Conservation (phyloP, 2,329 filamentous ascomycete species). For the Thielaviopsis populi region DNA sequence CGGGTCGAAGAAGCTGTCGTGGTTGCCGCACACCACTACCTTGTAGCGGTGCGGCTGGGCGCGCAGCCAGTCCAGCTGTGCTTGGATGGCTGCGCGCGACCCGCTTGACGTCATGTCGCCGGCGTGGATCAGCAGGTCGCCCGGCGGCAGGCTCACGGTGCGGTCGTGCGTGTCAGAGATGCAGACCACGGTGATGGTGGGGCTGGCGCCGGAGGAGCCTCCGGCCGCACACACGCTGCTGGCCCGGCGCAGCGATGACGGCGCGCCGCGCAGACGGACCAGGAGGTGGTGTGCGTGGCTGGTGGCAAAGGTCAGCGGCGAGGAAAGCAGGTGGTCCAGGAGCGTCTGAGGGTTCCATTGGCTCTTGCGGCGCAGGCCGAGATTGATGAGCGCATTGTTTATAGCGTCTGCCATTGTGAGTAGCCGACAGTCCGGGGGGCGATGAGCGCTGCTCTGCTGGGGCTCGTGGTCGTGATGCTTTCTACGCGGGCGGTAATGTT, state of each 20-base stretch:
- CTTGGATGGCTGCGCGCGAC: slow-evolving; percentile 57
- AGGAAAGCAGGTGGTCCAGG: slow-evolving; percentile 49
- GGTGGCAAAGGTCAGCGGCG: slow-evolving; percentile 51
- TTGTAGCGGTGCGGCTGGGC: slow-evolving; percentile 63
- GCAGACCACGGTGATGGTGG: slow-evolving; percentile 62
- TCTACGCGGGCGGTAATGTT: neutral
- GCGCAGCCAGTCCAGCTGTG: slow-evolving; percentile 70
- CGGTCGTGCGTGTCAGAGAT: slow-evolving; percentile 77
- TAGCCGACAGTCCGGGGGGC: neutral
- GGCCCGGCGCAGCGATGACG: slow-evolving; percentile 22
- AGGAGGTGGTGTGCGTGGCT: slow-evolving; percentile 49
- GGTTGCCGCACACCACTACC: slow-evolving; percentile 72
- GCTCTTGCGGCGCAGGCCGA: slow-evolving; percentile 34
- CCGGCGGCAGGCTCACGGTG: slow-evolving; percentile 47
- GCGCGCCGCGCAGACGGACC: slow-evolving; percentile 50
- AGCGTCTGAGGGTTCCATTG: slow-evolving; percentile 37
- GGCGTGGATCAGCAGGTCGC: slow-evolving; percentile 78
- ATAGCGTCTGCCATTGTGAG: slow-evolving; percentile 10
- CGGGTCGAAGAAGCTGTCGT: slow-evolving; percentile 72
- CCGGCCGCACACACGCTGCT: slow-evolving; percentile 20
- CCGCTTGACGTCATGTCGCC: slow-evolving; percentile 82
- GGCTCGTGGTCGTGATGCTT: neutral
- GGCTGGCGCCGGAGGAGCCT: slow-evolving; percentile 32
- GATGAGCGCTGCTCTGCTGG: neutral
- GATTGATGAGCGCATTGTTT: slow-evolving; percentile 25